Evolutionary conservation across 2,329 filamentous ascomycete species (phyloP).

Genomic region (Epichloe festucae): DNA sequence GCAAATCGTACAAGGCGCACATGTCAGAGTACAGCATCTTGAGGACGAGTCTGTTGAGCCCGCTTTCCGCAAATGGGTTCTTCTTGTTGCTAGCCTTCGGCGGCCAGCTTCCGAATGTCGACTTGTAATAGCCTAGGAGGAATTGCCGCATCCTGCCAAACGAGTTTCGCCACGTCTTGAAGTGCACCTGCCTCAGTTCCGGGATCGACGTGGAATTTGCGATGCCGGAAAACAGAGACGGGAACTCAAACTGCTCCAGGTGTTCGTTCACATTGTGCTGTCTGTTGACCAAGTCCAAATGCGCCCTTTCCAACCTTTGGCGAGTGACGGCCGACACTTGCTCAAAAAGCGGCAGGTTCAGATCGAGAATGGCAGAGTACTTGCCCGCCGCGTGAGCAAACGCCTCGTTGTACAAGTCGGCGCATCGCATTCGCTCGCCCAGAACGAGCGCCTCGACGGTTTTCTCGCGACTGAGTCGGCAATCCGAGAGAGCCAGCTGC

Average conservation of each 20-base stretch:
- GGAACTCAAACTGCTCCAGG: conserved; percentile 83
- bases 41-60: conserved; percentile 73
- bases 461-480: conserved; percentile 72
- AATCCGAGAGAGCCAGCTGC: conserved; percentile 64
- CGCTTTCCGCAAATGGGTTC: conserved; percentile 75
- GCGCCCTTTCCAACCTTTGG: conserved; percentile 69
- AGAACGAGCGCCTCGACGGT: conserved; percentile 82
- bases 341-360: conserved; percentile 56
- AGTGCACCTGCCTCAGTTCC: conserved; percentile 67
- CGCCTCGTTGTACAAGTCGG: conserved; percentile 75
- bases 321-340: conserved; percentile 59
- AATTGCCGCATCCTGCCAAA: conserved; percentile 67
- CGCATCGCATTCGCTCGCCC: conserved; percentile 73
- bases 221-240: conserved; percentile 75
- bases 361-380: conserved; percentile 55
- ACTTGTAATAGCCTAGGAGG: conserved; percentile 52
- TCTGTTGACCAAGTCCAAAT: conserved; percentile 64
- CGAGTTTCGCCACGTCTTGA: conserved; percentile 68
- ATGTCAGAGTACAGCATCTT: conserved; percentile 76
- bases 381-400: conserved; percentile 88
- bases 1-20: conserved; percentile 72
- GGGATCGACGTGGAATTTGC: conserved; percentile 68
- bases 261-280: conserved; percentile 57
- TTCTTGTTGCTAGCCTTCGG: conserved; percentile 87
- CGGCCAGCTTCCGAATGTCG: conserved; percentile 59